These are phyloP conservation scores for Jacaranda copaia DNA, from an alignment of 257 asterid genomes.

Conservation along the genomic window DNA sequence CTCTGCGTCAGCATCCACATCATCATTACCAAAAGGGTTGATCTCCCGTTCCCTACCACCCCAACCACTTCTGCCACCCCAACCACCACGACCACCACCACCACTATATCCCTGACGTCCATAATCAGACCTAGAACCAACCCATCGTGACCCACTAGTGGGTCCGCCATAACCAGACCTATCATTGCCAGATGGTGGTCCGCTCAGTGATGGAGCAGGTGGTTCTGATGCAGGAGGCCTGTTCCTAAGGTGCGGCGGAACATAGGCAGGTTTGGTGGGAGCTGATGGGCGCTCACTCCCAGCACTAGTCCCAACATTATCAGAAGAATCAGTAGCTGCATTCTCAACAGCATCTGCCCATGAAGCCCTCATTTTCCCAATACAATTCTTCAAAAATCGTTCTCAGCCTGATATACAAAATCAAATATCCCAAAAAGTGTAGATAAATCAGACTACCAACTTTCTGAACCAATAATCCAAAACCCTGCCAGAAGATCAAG, in stretches of 20 bases:
- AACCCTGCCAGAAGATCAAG: not conserved
- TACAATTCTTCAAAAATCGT: not conserved
- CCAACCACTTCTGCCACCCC: conserved; percentile 44
- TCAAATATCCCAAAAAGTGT: conserved; percentile 29
- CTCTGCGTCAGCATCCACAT: conserved; percentile 52
- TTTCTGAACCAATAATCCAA: not conserved
- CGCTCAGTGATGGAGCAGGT: conserved; percentile 58
- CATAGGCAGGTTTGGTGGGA: conserved; percentile 65
- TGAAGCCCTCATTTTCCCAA: conserved; percentile 61
- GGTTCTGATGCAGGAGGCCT: conserved; percentile 57
- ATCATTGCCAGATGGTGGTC: conserved; percentile 63
- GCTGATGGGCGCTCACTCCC: conserved; percentile 54
- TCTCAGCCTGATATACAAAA: conserved; percentile 18
- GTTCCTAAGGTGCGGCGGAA: conserved; percentile 90
- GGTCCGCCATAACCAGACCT: conserved; percentile 63
- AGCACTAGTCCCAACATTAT: conserved; percentile 53
- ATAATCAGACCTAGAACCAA: conserved; percentile 61
- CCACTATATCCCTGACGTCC: conserved; percentile 65
- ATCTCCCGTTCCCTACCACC: conserved; percentile 71
- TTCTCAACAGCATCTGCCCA: conserved; percentile 92
- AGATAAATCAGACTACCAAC: conserved; percentile 15
- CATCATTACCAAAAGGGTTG: conserved; percentile 80
- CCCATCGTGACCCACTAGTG: conserved; percentile 60
- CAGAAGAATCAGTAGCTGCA: conserved; percentile 55
- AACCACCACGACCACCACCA: conserved; percentile 61